Base-by-base conservation (phyloP, 2,329 filamentous ascomycete species). In the Aphanocladium album region DNA sequence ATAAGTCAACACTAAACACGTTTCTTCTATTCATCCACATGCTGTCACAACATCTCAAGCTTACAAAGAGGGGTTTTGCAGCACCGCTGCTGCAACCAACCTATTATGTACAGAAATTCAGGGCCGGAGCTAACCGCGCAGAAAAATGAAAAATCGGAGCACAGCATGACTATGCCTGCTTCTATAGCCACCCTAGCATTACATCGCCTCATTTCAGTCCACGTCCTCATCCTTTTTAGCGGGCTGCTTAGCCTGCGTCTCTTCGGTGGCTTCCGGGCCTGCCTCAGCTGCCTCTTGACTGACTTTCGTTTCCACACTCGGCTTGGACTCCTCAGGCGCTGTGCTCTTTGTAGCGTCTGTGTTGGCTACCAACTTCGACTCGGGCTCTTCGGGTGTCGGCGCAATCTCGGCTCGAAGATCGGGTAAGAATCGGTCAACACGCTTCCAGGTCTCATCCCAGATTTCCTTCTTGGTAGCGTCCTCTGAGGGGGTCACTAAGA, bases 401-500 rank as follows among this genome's bases (percentile, higher is more conserved):
- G 56, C 55, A 33, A 45, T 56, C 37, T 60, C 55, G 21, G 43
- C 37, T 56, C 80, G 79, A 55, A 88, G 69, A 56, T 87, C 84
- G 0, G 85, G 85, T 57, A 88, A 66, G 71, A 88, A 88, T 14
- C 85, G 79, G 67, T 88, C 84, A 62, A 88, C 84, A 35, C 85
- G 78, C 69, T 87, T 87, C 85, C 81, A 86, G 4, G 81, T 87
- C 71, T 88, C 85, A 16, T 73, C 77, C 84, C 80, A 88, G 19
- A 87, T 76, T 68, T 79, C 80, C 71, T 80, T 80, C 67, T 83
- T 82, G 5, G 76, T 77, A 1, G 79, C 70, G 64, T 87, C 81
- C 66, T 81, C 74, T 64, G 75, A 79, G 14, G 90, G 90, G 1
- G 90, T 83, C 0, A 91, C 87, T 5, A 99, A 83, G 68, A 90